A percentile compares a stretch with the other conserved stretches of the same genome.
phyloP scores from a whole-genome alignment of 208 protist genomes.

The Vickermania ingenoplastis region DNA sequence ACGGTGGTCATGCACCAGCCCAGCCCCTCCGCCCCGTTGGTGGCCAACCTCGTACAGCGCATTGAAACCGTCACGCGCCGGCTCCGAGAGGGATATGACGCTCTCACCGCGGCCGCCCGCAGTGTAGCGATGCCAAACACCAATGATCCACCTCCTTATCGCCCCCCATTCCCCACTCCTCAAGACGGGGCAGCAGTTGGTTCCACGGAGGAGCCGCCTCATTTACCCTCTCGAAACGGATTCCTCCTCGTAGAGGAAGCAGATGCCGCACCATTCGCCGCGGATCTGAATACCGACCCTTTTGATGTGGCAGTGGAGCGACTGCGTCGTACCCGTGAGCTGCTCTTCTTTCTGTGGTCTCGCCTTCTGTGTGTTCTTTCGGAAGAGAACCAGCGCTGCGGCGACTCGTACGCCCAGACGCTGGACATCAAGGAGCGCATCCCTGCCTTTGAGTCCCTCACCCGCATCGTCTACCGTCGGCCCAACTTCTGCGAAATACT shows the following conservation, averaged over 20 bases:
- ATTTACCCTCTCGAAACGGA: no score
- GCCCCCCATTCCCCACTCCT: not conserved
- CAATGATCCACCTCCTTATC: no score
- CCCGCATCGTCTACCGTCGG: slow-evolving; percentile 66
- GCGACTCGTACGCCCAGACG: slow-evolving; percentile 55
- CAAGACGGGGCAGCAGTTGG: no score
- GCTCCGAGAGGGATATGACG: not conserved
- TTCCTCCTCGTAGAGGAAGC: not conserved
- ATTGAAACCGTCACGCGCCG: not conserved
- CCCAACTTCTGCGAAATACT: slow-evolving; percentile 71
- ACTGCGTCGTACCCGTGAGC: slow-evolving; percentile 1
- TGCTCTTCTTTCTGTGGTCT: slow-evolving; percentile 31
- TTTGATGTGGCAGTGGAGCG: not conserved
- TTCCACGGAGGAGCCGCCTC: no score
- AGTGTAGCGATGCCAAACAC: no score
- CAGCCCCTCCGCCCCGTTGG: not conserved
- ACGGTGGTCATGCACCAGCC: not conserved
- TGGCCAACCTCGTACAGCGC: not conserved
- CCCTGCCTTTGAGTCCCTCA: slow-evolving; percentile 55
- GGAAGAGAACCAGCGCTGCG: slow-evolving; percentile 57
- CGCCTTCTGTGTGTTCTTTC: slow-evolving; percentile 42
- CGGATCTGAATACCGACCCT: not conserved
- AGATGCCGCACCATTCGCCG: not conserved
- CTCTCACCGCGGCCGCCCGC: not conserved
- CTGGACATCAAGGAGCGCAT: slow-evolving; percentile 70